phyloP scores from a whole-genome alignment of 768 basidiomycete species.

The Trametes cinnabarina region DNA sequence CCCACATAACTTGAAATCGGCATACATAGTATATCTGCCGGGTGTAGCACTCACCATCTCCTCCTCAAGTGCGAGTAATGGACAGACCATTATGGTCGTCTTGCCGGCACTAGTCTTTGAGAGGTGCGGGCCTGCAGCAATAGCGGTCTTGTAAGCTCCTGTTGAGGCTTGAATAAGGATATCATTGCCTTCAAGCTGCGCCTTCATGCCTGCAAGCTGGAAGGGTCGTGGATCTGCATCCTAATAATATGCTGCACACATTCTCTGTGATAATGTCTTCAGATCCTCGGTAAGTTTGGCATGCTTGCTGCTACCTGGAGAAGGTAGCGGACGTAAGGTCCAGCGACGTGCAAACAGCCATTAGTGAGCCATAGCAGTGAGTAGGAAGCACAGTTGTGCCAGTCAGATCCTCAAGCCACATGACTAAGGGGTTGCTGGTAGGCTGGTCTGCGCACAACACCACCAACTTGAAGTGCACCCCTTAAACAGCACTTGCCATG shows the following conservation, averaged over 20 bases:
- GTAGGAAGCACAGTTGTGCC: no score
- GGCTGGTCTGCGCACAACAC: no score
- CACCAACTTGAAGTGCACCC: no score
- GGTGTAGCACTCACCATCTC: constrained; percentile 30
- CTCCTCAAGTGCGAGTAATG: constrained; percentile 39
- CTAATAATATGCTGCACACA: constrained; percentile 26
- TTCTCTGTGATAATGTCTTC: no score
- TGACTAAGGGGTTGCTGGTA: no score
- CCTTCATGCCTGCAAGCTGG: constrained; percentile 31
- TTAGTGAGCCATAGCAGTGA: no score
- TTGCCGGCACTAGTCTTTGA: constrained; percentile 27
- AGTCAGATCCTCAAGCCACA: no score
- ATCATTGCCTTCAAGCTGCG: constrained; percentile 32
- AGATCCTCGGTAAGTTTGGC: no score
- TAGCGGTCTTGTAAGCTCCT: constrained; percentile 37
- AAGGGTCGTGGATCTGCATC: constrained; percentile 21
- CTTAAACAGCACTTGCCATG: no score
- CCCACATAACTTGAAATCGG: constrained; percentile 31
- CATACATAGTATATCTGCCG: background rate
- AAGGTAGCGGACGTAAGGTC: no score
- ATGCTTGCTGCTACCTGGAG: no score
- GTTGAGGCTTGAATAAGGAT: constrained; percentile 37
- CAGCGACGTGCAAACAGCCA: no score
- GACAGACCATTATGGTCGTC: constrained; percentile 39
- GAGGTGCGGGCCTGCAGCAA: constrained; percentile 40